phyloP scores from a whole-genome alignment of 2,329 filamentous ascomycete species.

The Claviceps quebecensis region DNA sequence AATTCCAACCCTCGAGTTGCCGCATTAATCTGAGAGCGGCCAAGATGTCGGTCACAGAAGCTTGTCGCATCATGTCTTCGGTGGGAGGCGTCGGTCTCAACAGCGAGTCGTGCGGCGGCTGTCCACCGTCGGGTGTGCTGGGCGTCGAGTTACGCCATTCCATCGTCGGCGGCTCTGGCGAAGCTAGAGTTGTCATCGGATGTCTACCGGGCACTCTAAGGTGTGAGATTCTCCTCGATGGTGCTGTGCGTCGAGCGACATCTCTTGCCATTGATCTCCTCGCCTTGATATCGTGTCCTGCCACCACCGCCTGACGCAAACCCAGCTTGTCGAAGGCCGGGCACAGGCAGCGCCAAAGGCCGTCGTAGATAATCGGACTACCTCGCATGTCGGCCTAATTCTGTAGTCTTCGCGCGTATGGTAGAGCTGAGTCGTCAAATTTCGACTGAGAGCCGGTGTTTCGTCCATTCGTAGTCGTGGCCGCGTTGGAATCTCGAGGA shows the following conservation, averaged over 20 bases:
- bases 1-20: slow-evolving; percentile 8
- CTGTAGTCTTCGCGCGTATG: not conserved
- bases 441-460: too few species aligned
- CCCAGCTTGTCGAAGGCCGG: slow-evolving; percentile 34
- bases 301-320: slow-evolving; percentile 19
- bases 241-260: slow-evolving; percentile 1
- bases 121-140: not conserved
- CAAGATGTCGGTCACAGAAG: slow-evolving; percentile 14
- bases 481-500: too few species aligned
- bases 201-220: not conserved
- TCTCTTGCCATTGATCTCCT: not conserved
- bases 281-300: not conserved
- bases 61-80: slow-evolving; percentile 7
- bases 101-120: slow-evolving; percentile 8
- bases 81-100: slow-evolving; percentile 9
- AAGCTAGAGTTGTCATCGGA: not conserved
- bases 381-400: slow-evolving; percentile 15
- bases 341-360: slow-evolving; percentile 51
- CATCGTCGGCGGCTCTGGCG: not conserved
- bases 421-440: too few species aligned
- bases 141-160: not conserved
- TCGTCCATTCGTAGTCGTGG: too few species aligned
- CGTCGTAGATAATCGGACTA: slow-evolving; percentile 31
- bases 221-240: not conserved
- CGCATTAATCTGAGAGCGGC: slow-evolving; percentile 16